Conservation (phyloP, 768 basidiomycete genomes). For the Naganishia antarctica region DNA sequence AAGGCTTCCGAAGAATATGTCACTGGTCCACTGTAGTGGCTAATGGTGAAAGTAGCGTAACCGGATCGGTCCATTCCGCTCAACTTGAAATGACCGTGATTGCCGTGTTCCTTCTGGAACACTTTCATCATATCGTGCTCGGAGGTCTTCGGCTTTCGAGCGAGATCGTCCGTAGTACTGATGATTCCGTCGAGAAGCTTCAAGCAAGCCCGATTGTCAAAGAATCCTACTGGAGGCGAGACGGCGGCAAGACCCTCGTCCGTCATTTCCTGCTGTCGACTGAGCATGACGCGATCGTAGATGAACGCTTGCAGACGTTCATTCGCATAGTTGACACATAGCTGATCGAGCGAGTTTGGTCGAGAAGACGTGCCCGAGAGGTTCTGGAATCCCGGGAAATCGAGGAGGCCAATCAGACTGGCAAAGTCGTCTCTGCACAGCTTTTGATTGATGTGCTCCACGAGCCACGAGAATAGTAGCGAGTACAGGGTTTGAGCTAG, state of each 20-base stretch:
- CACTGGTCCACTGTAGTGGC: conserved; percentile 84
- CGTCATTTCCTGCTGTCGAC: conserved; percentile 73
- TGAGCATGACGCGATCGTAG: conserved; percentile 73
- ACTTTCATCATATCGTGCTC: conserved; percentile 93
- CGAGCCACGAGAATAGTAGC: conserved; percentile 90
- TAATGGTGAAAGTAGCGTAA: conserved; percentile 79
- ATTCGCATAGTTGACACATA: conserved; percentile 93
- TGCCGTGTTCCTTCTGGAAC: conserved; percentile 88
- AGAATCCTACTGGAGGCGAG: conserved; percentile 64
- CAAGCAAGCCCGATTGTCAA: conserved; percentile 85
- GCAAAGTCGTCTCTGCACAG: conserved; percentile 83
- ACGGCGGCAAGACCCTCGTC: conserved; percentile 70
- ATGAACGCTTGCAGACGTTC: conserved; percentile 82
- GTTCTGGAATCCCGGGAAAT: conserved; percentile 90
- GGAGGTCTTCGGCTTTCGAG: conserved; percentile 79
- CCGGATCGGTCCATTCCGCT: conserved; percentile 71
- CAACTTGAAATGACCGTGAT: conserved; percentile 84
- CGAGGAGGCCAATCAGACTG: conserved; percentile 87
- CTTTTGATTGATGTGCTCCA: conserved; percentile 91
- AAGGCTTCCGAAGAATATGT: conserved; percentile 87
- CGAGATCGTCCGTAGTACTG: conserved; percentile 97
- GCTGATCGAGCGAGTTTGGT: conserved; percentile 89
- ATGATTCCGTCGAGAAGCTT: conserved; percentile 84
- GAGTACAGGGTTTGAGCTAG: conserved; percentile 90
- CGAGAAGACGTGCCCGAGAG: conserved; percentile 54